phyloP scores from a whole-genome alignment of 129 eudicot species.

The Ambrosia trifida region DNA sequence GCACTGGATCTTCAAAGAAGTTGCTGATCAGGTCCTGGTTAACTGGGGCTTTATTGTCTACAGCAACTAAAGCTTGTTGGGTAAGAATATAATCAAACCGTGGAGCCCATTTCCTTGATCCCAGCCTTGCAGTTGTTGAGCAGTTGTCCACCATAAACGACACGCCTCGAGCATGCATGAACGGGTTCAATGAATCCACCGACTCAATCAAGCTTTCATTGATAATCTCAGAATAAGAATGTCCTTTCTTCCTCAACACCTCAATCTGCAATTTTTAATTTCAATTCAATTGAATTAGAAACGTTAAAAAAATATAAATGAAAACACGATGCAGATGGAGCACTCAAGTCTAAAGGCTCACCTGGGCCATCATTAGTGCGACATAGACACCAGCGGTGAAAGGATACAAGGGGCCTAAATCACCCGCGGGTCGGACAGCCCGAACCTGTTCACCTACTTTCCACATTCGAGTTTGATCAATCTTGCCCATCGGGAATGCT shows the following conservation, averaged over 20 bases:
- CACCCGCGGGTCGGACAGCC: conserved; percentile 78
- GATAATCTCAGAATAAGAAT: conserved; percentile 90
- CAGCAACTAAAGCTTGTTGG: conserved; percentile 94
- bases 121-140: conserved; percentile 88
- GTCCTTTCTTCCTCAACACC: conserved; percentile 97
- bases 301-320: background rate
- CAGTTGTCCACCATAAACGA: conserved; percentile 99
- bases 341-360: conserved; percentile 23
- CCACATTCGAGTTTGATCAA: conserved; percentile 98
- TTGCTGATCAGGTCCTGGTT: conserved; percentile 86
- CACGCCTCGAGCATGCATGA: conserved; percentile 99
- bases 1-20: conserved; percentile 87
- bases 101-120: conserved; percentile 99
- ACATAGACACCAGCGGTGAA: conserved; percentile 98
- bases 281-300: background rate
- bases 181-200: conserved; percentile 92
- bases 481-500: conserved; percentile 98
- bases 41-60: conserved; percentile 64
- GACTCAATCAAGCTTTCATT: conserved; percentile 95
- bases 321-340: background rate
- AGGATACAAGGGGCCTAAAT: conserved; percentile 88
- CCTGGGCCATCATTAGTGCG: conserved; percentile 99
- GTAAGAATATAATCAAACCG: conserved; percentile 87
- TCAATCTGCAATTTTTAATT: conserved; percentile 55
- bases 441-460: conserved; percentile 90